Conservation (phyloP, 2,329 filamentous ascomycete species). For the Paraconiothyrium brasiliense region DNA sequence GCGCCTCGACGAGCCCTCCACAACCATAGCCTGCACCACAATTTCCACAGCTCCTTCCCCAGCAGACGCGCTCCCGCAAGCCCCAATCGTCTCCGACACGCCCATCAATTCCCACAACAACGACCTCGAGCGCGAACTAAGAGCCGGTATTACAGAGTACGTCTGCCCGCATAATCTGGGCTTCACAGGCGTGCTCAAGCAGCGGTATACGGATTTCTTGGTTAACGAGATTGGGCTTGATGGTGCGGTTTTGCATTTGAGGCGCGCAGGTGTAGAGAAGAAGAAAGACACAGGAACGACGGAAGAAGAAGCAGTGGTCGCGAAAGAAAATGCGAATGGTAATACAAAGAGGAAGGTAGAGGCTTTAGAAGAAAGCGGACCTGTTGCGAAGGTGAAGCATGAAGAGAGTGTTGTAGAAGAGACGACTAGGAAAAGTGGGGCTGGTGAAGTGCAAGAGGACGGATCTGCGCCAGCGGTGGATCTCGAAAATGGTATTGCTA, state of each 20-base stretch:
- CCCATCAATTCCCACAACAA: constrained; percentile 31
- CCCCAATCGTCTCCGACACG: constrained; percentile 25
- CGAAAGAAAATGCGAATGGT: constrained; percentile 27
- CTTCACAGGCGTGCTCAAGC: constrained; percentile 73
- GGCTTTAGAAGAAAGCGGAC: constrained; percentile 17
- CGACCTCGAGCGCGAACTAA: constrained; percentile 53
- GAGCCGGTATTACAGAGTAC: constrained; percentile 70
- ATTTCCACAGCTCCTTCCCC: constrained; percentile 18
- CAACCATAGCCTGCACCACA: constrained; percentile 15
- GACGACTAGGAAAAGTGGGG: constrained; percentile 24
- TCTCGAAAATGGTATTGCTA: neutral
- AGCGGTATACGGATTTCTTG: constrained; percentile 87
- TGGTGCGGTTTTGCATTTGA: constrained; percentile 79
- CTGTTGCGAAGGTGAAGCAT: constrained; percentile 7
- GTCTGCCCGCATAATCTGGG: constrained; percentile 66
- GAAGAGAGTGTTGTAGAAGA: constrained; percentile 11
- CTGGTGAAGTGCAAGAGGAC: constrained; percentile 6
- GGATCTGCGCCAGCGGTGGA: constrained; percentile 10
- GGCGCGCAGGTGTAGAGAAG: constrained; percentile 51
- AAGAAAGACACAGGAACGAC: constrained; percentile 42
- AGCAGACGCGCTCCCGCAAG: constrained; percentile 14
- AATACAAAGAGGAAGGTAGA: constrained; percentile 35
- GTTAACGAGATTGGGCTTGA: constrained; percentile 86
- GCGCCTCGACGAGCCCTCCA: constrained; percentile 37
- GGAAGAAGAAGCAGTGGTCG: constrained; percentile 33